A percentile compares a stretch with the other conserved stretches of the same genome.
phyloP scores from a whole-genome alignment of 2,329 filamentous ascomycete genomes.

The Colletotrichum lini region DNA sequence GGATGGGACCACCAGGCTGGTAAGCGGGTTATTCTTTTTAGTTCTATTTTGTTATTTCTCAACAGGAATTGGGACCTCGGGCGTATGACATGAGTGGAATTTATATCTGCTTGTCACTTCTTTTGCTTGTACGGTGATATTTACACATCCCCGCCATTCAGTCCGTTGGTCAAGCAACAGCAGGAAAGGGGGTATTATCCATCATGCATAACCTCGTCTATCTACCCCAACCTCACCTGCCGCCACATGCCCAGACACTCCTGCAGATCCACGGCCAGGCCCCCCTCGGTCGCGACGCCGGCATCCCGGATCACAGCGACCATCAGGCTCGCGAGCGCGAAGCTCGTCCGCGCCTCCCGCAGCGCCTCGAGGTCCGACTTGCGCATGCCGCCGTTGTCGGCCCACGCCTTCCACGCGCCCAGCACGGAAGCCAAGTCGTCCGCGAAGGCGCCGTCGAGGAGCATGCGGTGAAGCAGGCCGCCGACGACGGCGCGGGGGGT shows the following conservation, averaged over 20 bases:
- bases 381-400: conserved; percentile 69
- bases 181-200: too few relatives aligned
- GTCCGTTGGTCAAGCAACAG: too few relatives aligned
- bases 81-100: background rate
- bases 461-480: conserved; percentile 65
- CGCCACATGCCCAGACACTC: conserved; percentile 69
- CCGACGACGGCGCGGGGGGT: conserved; percentile 60
- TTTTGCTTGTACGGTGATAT: too few relatives aligned
- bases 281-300: conserved; percentile 61
- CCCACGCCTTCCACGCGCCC: conserved; percentile 68
- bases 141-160: too few relatives aligned
- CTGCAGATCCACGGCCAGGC: conserved; percentile 66
- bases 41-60: background rate
- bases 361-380: conserved; percentile 58
- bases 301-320: conserved; percentile 64
- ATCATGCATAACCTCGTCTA: background rate
- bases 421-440: conserved; percentile 54
- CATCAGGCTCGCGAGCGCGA: conserved; percentile 64
- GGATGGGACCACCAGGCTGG: background rate
- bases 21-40: too few relatives aligned
- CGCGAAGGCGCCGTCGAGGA: conserved; percentile 63
- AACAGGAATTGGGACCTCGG: background rate
- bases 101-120: background rate
- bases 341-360: conserved; percentile 55
- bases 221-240: conserved; percentile 65